Percentiles rank a stretch among this genome's conserved stretches.
These are phyloP conservation scores for Arachis hypogaea DNA, from an alignment of 306 rosid genomes.

Conservation along the genomic window DNA sequence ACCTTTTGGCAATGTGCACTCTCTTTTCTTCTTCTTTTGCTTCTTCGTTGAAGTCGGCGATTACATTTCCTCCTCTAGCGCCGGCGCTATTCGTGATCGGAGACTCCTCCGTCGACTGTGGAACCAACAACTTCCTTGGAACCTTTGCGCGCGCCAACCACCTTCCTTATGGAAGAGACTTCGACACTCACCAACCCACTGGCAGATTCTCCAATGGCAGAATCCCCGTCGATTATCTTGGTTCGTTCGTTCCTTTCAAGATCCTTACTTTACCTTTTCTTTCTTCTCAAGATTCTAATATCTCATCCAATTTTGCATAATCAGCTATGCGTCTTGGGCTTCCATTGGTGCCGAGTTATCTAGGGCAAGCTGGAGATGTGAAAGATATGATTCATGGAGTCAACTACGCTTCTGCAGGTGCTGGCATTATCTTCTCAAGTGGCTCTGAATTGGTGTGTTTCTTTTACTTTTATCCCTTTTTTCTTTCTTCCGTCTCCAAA, in stretches of 20 bases:
- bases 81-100: slow-evolving; percentile 81
- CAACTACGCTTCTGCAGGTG: slow-evolving; percentile 92
- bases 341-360: slow-evolving; percentile 88
- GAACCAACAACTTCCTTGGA: slow-evolving; percentile 78
- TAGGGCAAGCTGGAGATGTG: slow-evolving; percentile 64
- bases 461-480: slow-evolving; percentile 6
- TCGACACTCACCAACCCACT: slow-evolving; percentile 79
- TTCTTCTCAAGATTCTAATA: not conserved
- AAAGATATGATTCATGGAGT: slow-evolving; percentile 77
- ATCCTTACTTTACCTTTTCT: not conserved
- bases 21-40: slow-evolving; percentile 28
- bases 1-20: not conserved
- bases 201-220: slow-evolving; percentile 87
- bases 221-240: slow-evolving; percentile 85
- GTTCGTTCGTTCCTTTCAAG: slow-evolving; percentile 34
- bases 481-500: not conserved
- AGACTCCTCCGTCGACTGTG: slow-evolving; percentile 86
- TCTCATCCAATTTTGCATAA: slow-evolving; percentile 23
- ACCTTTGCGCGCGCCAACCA: slow-evolving; percentile 84
- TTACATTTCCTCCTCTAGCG: slow-evolving; percentile 44
- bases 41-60: not conserved
- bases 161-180: slow-evolving; percentile 83
- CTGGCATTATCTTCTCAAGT: slow-evolving; percentile 81
- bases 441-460: slow-evolving; percentile 83
- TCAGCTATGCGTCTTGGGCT: slow-evolving; percentile 80